Percentiles rank a stretch among this genome's conserved stretches.
phyloP scores from a whole-genome alignment of 1,284 basidiomycete species.

The Amylostereum areolatum region DNA sequence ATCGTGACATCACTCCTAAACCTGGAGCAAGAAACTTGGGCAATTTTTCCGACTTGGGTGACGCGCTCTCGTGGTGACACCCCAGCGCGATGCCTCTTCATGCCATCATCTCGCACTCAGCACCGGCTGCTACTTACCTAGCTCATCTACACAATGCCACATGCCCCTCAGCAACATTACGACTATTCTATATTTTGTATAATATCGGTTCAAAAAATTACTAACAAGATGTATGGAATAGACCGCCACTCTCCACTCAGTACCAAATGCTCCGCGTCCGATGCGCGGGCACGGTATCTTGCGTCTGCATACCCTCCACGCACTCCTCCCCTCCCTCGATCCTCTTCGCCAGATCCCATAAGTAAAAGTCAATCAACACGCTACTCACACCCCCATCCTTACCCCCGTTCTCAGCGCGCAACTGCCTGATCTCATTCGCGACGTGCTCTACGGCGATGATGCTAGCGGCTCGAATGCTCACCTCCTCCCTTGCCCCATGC shows the following conservation, averaged over 20 bases:
- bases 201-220: too few species aligned
- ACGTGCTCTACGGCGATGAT: constrained; percentile 74
- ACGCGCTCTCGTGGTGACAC: too few species aligned
- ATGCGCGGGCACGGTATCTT: constrained; percentile 63
- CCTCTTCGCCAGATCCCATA: constrained; percentile 81
- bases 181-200: too few species aligned
- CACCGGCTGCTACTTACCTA: too few species aligned
- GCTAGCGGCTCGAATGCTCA: constrained; percentile 68
- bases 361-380: constrained; percentile 79
- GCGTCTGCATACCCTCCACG: constrained; percentile 50
- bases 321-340: constrained; percentile 55
- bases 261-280: constrained; percentile 82
- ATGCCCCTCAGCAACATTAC: too few species aligned
- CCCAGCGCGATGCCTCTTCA: too few species aligned
- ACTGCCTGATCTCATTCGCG: constrained; percentile 40
- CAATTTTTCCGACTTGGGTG: too few species aligned
- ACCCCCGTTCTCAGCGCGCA: constrained; percentile 12
- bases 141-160: too few species aligned
- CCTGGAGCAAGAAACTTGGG: too few species aligned
- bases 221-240: too few species aligned
- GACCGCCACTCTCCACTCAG: constrained; percentile 26
- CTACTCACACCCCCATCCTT: constrained; percentile 39
- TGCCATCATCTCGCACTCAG: too few species aligned
- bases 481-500: constrained; percentile 57
- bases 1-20: too few species aligned